Percentiles rank a stretch among this genome's conserved stretches.
Conservation (phyloP, 148 eudicot species). For the Silene conica region DNA sequence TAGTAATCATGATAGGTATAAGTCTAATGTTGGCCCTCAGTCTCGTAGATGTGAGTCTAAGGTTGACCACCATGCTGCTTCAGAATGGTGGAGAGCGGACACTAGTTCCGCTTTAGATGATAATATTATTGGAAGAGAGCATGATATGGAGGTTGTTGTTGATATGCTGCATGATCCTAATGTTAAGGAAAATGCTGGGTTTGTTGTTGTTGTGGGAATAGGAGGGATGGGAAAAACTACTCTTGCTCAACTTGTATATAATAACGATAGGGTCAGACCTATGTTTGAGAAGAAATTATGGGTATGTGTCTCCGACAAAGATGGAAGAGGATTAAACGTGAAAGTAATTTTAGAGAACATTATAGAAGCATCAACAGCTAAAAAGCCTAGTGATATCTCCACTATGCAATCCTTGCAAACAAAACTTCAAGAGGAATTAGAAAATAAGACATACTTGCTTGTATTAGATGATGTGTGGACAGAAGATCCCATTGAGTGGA, state of each 20-base stretch:
- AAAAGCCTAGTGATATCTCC: not conserved
- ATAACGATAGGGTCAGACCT: not conserved
- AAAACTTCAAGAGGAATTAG: not conserved
- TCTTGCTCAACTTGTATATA: not conserved
- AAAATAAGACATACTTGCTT: not conserved
- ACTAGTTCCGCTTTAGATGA: not conserved
- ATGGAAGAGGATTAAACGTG: not conserved
- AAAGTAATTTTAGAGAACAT: too few relatives aligned
- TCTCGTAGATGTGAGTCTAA: not conserved
- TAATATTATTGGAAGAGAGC: not conserved
- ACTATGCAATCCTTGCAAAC: not conserved
- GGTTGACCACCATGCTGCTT: not conserved
- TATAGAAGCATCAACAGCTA: not conserved
- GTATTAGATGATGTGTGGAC: not conserved
- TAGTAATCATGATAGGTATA: not conserved
- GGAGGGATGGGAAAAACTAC: not conserved
- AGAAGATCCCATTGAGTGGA: not conserved
- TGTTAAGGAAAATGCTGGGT: not conserved
- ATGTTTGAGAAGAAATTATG: not conserved
- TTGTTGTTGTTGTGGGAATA: not conserved
- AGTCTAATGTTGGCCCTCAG: not conserved
- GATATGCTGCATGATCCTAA: not conserved
- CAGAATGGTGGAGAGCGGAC: not conserved
- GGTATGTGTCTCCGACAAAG: not conserved
- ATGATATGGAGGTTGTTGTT: not conserved